Evolutionary conservation across 1,139 yeast genomes (phyloP), one percentile per base, ranked within the genome.

Genomic region (Kurtzmaniella quercitrusa): DNA sequence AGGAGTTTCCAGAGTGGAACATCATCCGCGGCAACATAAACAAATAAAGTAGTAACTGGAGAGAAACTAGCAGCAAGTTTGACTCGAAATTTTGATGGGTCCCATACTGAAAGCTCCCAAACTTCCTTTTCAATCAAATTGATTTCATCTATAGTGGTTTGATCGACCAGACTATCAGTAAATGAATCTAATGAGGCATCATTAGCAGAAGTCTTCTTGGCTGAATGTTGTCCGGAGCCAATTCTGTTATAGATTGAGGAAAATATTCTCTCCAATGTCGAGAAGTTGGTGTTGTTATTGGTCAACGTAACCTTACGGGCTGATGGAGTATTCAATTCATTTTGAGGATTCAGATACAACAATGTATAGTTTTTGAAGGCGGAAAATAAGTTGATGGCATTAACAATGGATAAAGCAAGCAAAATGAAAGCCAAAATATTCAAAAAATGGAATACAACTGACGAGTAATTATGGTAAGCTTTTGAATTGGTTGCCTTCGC

Each of bases 21-120:
- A 5, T 63, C 60, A 3, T 66, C 49, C 3, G 53, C 50, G 15
- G 66, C 45, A 32, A 68, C 57, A 40, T 71, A 61, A 11, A 77
- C 57, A 2, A 72, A 46, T 6, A 72, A 50, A 36, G 75, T 65
- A 38, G 74, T 64, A 5, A 71, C 42, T 0, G 95, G 94, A 15
- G 87, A 81, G 50, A 80, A 80, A 1, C 79, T 63, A 5, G 78
- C 65, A 26, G 76, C 68, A 11, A 76, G 57, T 39, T 63, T 61
- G 5, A 82, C 61, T 21, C 68, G 65, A 52, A 80, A 79, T 44
- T 67, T 65, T 0, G 82, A 68, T 0, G 88, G 88, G 30, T 66
- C 63, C 88, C 88, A 82, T 42, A 78, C 74, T 33, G 63, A 66
- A 40, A 84, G 56, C 42, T 76, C 76, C 78, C 84, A 84, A 15